Conservation (phyloP, 1,284 basidiomycete genomes). For the Pterula multifida region DNA sequence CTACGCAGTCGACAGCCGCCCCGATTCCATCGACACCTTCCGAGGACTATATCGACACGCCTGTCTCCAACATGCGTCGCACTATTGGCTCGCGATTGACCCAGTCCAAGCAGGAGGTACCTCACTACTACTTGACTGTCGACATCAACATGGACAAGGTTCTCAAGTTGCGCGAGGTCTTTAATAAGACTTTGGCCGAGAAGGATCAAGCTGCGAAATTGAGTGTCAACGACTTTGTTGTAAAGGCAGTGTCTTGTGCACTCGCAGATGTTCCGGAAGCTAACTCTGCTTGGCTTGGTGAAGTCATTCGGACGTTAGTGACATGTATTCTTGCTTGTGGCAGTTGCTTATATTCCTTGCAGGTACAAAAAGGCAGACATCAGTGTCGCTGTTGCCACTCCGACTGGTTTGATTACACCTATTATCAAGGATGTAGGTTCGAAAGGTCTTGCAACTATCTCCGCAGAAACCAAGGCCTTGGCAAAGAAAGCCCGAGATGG, state of each 20-base stretch:
- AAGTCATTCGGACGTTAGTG: slow-evolving; percentile 85
- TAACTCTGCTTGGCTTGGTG: slow-evolving; percentile 96
- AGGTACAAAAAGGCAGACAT: slow-evolving; percentile 97
- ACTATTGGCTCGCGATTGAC: slow-evolving; percentile 85
- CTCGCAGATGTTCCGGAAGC: slow-evolving; percentile 93
- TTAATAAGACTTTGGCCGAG: slow-evolving; percentile 84
- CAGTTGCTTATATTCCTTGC: slow-evolving; percentile 6
- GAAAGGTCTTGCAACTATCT: slow-evolving; percentile 90
- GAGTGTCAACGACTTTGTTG: slow-evolving; percentile 96
- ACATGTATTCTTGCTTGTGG: background rate
- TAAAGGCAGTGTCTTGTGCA: slow-evolving; percentile 90
- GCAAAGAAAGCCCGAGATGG: slow-evolving; percentile 94
- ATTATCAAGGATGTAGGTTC: slow-evolving; percentile 90
- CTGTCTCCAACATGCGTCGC: slow-evolving; percentile 92
- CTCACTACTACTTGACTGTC: slow-evolving; percentile 96
- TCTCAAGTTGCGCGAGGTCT: slow-evolving; percentile 87
- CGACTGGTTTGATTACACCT: slow-evolving; percentile 93
- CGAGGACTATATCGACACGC: slow-evolving; percentile 80
- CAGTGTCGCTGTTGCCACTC: slow-evolving; percentile 93
- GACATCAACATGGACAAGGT: slow-evolving; percentile 98
- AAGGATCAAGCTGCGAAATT: slow-evolving; percentile 83
- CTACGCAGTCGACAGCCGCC: slow-evolving; percentile 14
- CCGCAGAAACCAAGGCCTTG: slow-evolving; percentile 83
- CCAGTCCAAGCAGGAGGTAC: slow-evolving; percentile 87
- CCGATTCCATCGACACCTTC: slow-evolving; percentile 22